Evolutionary conservation across 1,284 basidiomycete genomes (phyloP), one percentile per base, ranked within the genome.

Genomic region (Pseudozyma pruni): DNA sequence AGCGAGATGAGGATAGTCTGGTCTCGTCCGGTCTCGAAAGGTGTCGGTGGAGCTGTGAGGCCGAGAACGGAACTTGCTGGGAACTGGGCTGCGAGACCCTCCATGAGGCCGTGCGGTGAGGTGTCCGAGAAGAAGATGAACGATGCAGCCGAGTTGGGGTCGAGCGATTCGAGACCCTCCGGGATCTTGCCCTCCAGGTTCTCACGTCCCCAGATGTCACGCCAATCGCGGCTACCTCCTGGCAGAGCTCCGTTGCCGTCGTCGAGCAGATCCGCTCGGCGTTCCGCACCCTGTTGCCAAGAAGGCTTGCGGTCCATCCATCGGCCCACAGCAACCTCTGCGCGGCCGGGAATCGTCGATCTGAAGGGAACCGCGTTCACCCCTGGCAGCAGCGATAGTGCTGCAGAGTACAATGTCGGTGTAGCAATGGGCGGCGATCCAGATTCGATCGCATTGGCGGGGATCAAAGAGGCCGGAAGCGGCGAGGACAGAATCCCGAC

Each of bases 11-110:
- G 89, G 2, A 94, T 84, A 0, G 92, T 94, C 44, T 90, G 88
- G 1, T 90, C 90, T 19, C 90, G 85, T 10, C 91, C 91, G 0
- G 91, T 94, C 19, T 92, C 85, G 81, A 94, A 94, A 0, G 92
- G 92, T 0, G 93, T 94, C 0, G 90, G 89, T 0, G 91, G 86
- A 0, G 89, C 89, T 13, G 90, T 81, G 19, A 93, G 85, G 14
- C 91, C 91, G 33, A 91, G 82, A 84, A 89, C 87, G 25, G 84
- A 85, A 8, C 87, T 85, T 14, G 75, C 49, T 0, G 86, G 85
- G 69, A 89, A 88, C 22, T 80, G 46, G 59, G 61, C 73, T 8
- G 82, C 78, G 11, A 91, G 83, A 11, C 87, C 83, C 39, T 85
- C 86, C 4, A 84, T 81, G 16, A 91, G 83, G 1, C 89, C 89